These are phyloP conservation scores for Cladorrhinum sp. DNA, from an alignment of 2,329 filamentous ascomycete genomes.

Conservation along the genomic window DNA sequence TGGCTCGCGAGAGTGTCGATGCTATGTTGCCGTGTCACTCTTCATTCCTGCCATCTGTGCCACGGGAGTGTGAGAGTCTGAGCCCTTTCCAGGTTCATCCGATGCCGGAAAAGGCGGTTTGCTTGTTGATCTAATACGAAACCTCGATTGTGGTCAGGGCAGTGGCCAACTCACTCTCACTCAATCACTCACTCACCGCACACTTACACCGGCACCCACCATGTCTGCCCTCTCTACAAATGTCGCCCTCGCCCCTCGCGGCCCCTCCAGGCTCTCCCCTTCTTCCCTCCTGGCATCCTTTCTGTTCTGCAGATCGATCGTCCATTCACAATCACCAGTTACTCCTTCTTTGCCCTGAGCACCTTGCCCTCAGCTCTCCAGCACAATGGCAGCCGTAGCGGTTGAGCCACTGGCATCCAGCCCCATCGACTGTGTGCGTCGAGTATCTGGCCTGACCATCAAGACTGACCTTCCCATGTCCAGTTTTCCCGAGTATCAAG, in stretches of 20 bases:
- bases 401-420: constrained; percentile 14
- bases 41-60: constrained; percentile 24
- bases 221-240: constrained; percentile 19
- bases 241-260: constrained; percentile 1
- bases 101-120: constrained; percentile 21
- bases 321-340: constrained; percentile 1
- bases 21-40: constrained; percentile 22
- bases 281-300: constrained; percentile 1
- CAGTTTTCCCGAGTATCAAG: constrained; percentile 36
- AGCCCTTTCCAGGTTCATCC: constrained; percentile 19
- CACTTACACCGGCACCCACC: constrained; percentile 11
- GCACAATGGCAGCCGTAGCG: constrained; percentile 25
- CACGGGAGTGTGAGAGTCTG: constrained; percentile 13
- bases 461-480: constrained; percentile 32
- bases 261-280: constrained; percentile 1
- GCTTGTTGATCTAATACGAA: constrained; percentile 23
- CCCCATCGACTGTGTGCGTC: constrained; percentile 21
- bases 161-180: constrained; percentile 11
- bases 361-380: constrained; percentile 1
- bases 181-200: not conserved
- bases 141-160: constrained; percentile 19
- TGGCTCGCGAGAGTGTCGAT: constrained; percentile 8
- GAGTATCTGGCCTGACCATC: constrained; percentile 31
- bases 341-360: not conserved
- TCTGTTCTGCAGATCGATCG: constrained; percentile 6